phyloP scores from a whole-genome alignment of 179 eudicot species.

The Pouteria campechiana region DNA sequence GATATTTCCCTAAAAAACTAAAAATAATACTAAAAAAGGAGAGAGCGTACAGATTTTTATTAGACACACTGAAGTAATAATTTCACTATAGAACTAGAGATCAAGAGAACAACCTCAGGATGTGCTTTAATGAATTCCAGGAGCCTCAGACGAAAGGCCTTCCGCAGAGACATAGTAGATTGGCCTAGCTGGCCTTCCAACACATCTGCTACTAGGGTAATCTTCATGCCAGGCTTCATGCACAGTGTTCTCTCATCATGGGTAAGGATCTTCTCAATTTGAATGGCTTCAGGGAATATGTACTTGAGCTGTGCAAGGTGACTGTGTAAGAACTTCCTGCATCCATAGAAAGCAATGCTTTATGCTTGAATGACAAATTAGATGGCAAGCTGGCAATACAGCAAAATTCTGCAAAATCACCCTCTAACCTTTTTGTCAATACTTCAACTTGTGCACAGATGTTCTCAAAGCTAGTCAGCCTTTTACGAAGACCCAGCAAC shows the following conservation, averaged over 20 bases:
- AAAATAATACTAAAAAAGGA: too few relatives aligned
- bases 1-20: too few relatives aligned
- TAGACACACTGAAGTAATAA: too few relatives aligned
- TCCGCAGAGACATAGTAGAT: conserved; percentile 18
- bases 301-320: conserved; percentile 39
- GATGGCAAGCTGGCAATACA: neutral
- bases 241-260: conserved; percentile 27
- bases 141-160: conserved; percentile 23
- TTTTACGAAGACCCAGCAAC: conserved; percentile 23
- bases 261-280: conserved; percentile 20
- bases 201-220: conserved; percentile 21
- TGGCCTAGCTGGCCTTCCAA: conserved; percentile 17
- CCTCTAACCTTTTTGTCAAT: conserved; percentile 29
- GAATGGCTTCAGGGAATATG: conserved; percentile 37
- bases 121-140: conserved; percentile 11
- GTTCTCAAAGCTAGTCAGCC: conserved; percentile 21
- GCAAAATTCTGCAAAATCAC: too few relatives aligned
- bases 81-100: too few relatives aligned
- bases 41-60: too few relatives aligned
- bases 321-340: conserved; percentile 21
- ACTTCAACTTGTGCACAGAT: conserved; percentile 23
- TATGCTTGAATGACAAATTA: neutral
- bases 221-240: conserved; percentile 27
- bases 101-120: conserved; percentile 18
- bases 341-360: neutral